A percentile compares a stretch with the other conserved stretches of the same genome.
phyloP scores from a whole-genome alignment of 805 yeast species.

The Ogataea nakhonphanomensis region DNA sequence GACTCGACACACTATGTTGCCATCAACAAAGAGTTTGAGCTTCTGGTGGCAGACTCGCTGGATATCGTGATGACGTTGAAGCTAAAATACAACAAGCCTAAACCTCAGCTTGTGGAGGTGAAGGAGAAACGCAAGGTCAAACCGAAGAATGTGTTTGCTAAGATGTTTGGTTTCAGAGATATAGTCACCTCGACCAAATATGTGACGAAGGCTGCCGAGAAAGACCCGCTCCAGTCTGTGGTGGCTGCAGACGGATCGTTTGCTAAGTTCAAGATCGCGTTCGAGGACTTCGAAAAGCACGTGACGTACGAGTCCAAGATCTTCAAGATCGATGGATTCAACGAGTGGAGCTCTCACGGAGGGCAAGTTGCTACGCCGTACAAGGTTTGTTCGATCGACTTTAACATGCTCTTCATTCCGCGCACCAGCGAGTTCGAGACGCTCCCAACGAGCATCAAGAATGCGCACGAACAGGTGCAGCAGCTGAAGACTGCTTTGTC shows the following conservation, averaged over 20 bases:
- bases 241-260: slow-evolving; percentile 88
- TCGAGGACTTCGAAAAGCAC: slow-evolving; percentile 52
- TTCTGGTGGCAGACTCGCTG: slow-evolving; percentile 56
- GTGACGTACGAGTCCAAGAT: slow-evolving; percentile 51
- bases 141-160: slow-evolving; percentile 30
- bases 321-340: slow-evolving; percentile 60
- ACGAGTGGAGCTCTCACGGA: slow-evolving; percentile 70
- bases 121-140: slow-evolving; percentile 44
- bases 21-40: slow-evolving; percentile 75
- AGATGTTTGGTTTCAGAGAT: slow-evolving; percentile 38
- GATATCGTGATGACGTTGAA: slow-evolving; percentile 73
- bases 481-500: slow-evolving; percentile 31
- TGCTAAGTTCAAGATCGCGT: slow-evolving; percentile 70
- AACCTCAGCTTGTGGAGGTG: slow-evolving; percentile 55
- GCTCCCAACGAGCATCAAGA: slow-evolving; percentile 65
- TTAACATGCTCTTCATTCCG: slow-evolving; percentile 68
- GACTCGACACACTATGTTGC: slow-evolving; percentile 27
- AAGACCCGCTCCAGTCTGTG: slow-evolving; percentile 58
- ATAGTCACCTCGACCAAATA: slow-evolving; percentile 47
- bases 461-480: slow-evolving; percentile 43
- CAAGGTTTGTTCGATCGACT: slow-evolving; percentile 61
- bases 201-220: slow-evolving; percentile 44
- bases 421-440: slow-evolving; percentile 56
- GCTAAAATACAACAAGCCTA: slow-evolving; percentile 51
- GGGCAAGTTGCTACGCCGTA: slow-evolving; percentile 46